A percentile compares a stretch with the other conserved stretches of the same genome.
phyloP scores from a whole-genome alignment of 345 rosid species.

The Gossypium stocksii region DNA sequence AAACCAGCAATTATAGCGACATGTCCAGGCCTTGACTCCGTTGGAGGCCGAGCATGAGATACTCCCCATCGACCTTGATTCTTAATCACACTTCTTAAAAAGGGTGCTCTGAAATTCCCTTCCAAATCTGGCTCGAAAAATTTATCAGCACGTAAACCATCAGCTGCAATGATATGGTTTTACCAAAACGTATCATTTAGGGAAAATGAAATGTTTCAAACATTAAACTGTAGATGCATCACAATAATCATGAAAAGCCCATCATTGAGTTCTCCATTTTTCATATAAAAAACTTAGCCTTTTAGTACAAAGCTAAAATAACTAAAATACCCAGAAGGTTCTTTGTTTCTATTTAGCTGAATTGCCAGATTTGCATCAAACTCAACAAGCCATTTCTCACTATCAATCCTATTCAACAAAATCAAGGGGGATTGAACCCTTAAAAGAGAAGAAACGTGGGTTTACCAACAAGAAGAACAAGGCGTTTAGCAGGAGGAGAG shows the following conservation, averaged over 20 bases:
- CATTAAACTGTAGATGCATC: constrained; percentile 14
- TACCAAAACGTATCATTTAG: not conserved
- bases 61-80: constrained; percentile 92
- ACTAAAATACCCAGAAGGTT: not conserved
- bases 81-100: constrained; percentile 70
- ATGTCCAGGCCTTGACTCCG: constrained; percentile 97
- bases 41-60: constrained; percentile 98
- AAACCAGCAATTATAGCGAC: constrained; percentile 94
- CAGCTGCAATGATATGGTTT: constrained; percentile 51
- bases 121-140: constrained; percentile 82
- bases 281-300: not conserved
- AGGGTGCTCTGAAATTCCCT: constrained; percentile 80
- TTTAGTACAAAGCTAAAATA: not conserved
- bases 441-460: not conserved
- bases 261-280: not conserved
- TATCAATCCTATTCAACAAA: not conserved
- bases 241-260: not conserved
- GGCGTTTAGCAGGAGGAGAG: constrained; percentile 81
- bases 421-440: not conserved
- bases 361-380: not conserved
- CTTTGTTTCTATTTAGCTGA: not conserved
- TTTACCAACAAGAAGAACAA: constrained; percentile 75
- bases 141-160: constrained; percentile 95
- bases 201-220: not conserved
- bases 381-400: not conserved